Percentiles rank a stretch among this genome's conserved stretches.
Conservation (phyloP, 495 filamentous ascomycete species). For the Usnea hakonensis region DNA sequence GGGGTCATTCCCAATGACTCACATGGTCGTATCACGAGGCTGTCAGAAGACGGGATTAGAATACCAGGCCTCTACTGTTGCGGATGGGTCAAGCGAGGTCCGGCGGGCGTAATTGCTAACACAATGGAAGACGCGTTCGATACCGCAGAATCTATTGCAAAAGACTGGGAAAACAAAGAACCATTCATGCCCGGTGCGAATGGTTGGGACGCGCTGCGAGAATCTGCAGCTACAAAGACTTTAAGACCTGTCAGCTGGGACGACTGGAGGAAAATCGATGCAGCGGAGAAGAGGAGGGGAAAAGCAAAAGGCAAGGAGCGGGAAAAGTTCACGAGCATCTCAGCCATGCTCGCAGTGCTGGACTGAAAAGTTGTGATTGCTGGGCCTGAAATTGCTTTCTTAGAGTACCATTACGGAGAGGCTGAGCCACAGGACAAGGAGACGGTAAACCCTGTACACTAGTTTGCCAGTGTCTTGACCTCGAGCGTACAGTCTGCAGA, state of each 20-base stretch:
- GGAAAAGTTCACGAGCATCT: constrained; percentile 70
- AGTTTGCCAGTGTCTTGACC: not conserved
- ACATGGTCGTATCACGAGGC: constrained; percentile 59
- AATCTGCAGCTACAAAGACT: constrained; percentile 43
- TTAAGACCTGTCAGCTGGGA: constrained; percentile 63
- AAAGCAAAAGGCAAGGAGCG: constrained; percentile 62
- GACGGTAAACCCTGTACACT: not conserved
- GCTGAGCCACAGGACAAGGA: not conserved
- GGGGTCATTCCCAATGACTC: constrained; percentile 84
- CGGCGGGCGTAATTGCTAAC: constrained; percentile 89
- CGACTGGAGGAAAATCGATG: constrained; percentile 83
- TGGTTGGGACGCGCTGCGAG: constrained; percentile 71
- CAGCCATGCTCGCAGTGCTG: constrained; percentile 71
- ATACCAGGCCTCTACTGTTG: constrained; percentile 85
- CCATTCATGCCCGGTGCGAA: constrained; percentile 42
- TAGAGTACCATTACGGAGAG: not conserved
- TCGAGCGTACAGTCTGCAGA: not conserved
- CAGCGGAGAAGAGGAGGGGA: constrained; percentile 62
- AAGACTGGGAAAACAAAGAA: constrained; percentile 53
- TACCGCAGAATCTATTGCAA: constrained; percentile 71
- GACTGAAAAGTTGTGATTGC: constrained; percentile 26
- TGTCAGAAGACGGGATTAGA: constrained; percentile 25
- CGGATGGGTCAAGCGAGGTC: constrained; percentile 94
- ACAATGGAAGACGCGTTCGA: constrained; percentile 94
- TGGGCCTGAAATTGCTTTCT: not conserved